A percentile compares a stretch with the other conserved stretches of the same genome.
Conservation (phyloP, 139 green algal genomes). For the Chlamydomonas schloesseri region DNA sequence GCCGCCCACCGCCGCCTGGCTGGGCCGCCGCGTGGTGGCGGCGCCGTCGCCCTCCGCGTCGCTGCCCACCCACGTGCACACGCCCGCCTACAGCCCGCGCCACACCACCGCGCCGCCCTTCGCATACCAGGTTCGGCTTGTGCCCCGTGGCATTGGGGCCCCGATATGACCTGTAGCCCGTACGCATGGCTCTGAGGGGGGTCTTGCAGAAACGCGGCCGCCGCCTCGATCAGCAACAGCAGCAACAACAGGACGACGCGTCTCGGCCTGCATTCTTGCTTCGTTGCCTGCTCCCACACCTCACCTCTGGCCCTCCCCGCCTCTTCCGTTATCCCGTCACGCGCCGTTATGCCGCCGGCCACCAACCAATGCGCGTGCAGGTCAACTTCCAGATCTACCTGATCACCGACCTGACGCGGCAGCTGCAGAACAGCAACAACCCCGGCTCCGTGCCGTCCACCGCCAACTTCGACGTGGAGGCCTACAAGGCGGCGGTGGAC, state of each 20-base stretch:
- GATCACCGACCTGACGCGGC: conserved; percentile 50
- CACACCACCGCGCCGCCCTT: conserved; percentile 59
- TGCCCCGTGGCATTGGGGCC: neutral
- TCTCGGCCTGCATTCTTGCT: neutral
- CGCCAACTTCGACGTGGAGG: conserved; percentile 56
- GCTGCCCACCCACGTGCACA: neutral
- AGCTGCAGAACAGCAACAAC: neutral
- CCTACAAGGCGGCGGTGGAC: conserved; percentile 57
- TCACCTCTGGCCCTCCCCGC: neutral
- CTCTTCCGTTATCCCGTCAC: too few species aligned
- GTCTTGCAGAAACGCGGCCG: neutral
- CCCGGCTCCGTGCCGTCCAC: neutral
- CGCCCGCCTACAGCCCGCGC: conserved; percentile 16
- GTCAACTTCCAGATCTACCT: conserved; percentile 55
- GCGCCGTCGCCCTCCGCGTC: neutral
- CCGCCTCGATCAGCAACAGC: too few species aligned
- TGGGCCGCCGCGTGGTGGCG: neutral
- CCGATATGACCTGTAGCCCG: too few species aligned
- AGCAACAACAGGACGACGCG: too few species aligned
- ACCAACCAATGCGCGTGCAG: too few species aligned
- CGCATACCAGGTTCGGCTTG: conserved; percentile 35
- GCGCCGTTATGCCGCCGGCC: too few species aligned
- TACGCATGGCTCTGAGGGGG: too few species aligned
- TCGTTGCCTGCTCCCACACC: too few species aligned
- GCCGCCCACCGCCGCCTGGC: conserved; percentile 71